Percentiles rank a stretch among this genome's conserved stretches.
These are phyloP conservation scores for Picea glauca DNA, from an alignment of 75 land plant genomes.

Conservation along the genomic window DNA sequence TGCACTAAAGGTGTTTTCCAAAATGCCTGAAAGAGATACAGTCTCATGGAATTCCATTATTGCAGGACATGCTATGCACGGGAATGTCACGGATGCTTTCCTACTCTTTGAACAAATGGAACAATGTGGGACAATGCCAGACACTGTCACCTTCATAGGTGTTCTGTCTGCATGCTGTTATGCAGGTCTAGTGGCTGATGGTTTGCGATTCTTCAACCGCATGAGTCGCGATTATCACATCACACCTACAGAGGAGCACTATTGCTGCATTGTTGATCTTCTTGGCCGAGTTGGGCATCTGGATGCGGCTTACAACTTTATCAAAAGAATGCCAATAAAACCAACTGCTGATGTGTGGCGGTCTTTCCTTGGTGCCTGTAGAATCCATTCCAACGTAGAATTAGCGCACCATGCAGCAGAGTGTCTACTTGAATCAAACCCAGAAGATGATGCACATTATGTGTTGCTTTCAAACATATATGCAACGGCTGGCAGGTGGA, in stretches of 20 bases:
- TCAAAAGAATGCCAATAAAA: slow-evolving; percentile 9
- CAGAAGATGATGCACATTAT: too few relatives aligned
- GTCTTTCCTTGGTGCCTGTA: slow-evolving; percentile 15
- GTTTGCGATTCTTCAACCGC: slow-evolving; percentile 11
- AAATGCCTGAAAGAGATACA: slow-evolving; percentile 9
- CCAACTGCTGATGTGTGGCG: slow-evolving; percentile 3
- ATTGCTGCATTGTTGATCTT: slow-evolving; percentile 22
- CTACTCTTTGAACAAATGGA: slow-evolving; percentile 31
- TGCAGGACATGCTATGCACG: slow-evolving; percentile 55
- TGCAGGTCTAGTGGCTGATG: slow-evolving; percentile 18
- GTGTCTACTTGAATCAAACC: too few relatives aligned
- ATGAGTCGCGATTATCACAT: slow-evolving; percentile 16
- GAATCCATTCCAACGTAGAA: background rate
- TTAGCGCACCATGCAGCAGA: background rate
- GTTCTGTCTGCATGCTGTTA: slow-evolving; percentile 25
- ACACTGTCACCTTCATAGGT: slow-evolving; percentile 16
- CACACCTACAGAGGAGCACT: slow-evolving; percentile 14
- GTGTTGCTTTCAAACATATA: too few relatives aligned
- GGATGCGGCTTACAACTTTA: slow-evolving; percentile 6
- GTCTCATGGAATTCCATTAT: slow-evolving; percentile 58
- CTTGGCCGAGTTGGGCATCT: slow-evolving; percentile 21
- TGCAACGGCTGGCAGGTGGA: too few relatives aligned
- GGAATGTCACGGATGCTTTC: slow-evolving; percentile 36
- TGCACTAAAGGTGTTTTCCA: slow-evolving; percentile 36
- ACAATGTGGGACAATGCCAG: slow-evolving; percentile 13